Conservation (phyloP, 768 basidiomycete genomes). For the Zangia roseola region DNA sequence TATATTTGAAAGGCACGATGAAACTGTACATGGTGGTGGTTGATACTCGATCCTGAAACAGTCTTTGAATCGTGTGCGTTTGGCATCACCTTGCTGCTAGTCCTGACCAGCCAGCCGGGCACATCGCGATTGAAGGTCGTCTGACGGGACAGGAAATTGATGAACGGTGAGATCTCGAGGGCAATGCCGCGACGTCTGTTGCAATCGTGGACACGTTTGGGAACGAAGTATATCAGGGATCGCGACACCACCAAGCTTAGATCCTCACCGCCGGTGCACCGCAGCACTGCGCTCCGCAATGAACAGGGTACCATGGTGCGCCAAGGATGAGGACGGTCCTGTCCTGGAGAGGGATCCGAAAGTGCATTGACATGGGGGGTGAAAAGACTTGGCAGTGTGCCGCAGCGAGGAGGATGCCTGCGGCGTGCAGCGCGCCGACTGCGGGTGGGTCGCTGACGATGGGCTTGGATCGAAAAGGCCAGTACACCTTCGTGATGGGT, state of each 20-base stretch:
- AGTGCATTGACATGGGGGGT: slow-evolving; percentile 22
- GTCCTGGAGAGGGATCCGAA: slow-evolving; percentile 17
- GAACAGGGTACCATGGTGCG: slow-evolving; percentile 7
- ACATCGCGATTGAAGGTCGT: too few relatives aligned
- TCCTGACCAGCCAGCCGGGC: too few relatives aligned
- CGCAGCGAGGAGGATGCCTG: slow-evolving; percentile 24
- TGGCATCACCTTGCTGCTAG: too few relatives aligned
- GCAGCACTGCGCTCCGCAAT: slow-evolving; percentile 7
- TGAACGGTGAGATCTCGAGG: too few relatives aligned
- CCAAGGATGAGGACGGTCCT: slow-evolving; percentile 24
- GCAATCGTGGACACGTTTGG: not conserved
- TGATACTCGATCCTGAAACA: too few relatives aligned
- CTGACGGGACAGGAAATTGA: too few relatives aligned
- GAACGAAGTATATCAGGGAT: not conserved
- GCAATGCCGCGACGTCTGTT: not conserved
- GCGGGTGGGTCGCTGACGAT: slow-evolving; percentile 8
- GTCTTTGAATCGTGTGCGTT: too few relatives aligned
- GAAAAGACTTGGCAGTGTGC: slow-evolving; percentile 23
- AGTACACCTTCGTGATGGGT: not conserved
- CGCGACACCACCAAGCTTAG: not conserved
- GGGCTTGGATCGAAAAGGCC: slow-evolving; percentile 4
- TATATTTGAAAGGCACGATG: too few relatives aligned
- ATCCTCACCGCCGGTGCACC: slow-evolving; percentile 2
- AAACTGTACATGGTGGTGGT: too few relatives aligned
- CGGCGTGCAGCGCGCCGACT: slow-evolving; percentile 24